phyloP scores from a whole-genome alignment of 2,329 filamentous ascomycete genomes.

The Scorias spongiosa region DNA sequence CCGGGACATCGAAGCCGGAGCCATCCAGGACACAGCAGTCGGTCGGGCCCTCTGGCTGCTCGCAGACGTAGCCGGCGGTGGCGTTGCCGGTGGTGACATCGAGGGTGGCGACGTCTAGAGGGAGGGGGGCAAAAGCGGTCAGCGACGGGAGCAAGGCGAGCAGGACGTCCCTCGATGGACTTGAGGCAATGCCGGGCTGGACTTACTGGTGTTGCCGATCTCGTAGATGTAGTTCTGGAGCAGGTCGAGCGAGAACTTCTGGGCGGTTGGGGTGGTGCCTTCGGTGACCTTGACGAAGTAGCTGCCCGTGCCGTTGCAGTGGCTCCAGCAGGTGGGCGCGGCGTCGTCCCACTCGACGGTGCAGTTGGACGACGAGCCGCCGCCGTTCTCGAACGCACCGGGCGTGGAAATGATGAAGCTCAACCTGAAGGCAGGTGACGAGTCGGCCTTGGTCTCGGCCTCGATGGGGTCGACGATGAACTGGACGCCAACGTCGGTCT shows the following conservation, averaged over 20 bases:
- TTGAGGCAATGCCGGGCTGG: too few relatives aligned
- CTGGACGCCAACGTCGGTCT: not conserved
- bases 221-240: not conserved
- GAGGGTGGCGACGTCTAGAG: not conserved
- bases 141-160: too few relatives aligned
- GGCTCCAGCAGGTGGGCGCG: slow-evolving; percentile 1
- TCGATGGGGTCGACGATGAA: not conserved
- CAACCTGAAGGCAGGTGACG: not conserved
- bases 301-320: not conserved
- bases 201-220: not conserved
- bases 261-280: not conserved
- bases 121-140: too few relatives aligned
- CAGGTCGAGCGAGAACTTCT: not conserved
- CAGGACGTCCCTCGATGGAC: too few relatives aligned
- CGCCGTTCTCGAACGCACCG: not conserved
- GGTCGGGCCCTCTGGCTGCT: not conserved
- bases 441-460: not conserved
- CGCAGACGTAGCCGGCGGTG: not conserved
- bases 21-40: not conserved
- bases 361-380: not conserved
- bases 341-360: not conserved
- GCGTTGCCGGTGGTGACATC: not conserved
- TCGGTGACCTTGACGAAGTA: not conserved
- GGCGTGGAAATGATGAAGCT: not conserved
- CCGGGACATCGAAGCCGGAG: not conserved